Evolutionary conservation across 2,329 filamentous ascomycete species (phyloP).

Genomic region (Fusarium hostae): DNA sequence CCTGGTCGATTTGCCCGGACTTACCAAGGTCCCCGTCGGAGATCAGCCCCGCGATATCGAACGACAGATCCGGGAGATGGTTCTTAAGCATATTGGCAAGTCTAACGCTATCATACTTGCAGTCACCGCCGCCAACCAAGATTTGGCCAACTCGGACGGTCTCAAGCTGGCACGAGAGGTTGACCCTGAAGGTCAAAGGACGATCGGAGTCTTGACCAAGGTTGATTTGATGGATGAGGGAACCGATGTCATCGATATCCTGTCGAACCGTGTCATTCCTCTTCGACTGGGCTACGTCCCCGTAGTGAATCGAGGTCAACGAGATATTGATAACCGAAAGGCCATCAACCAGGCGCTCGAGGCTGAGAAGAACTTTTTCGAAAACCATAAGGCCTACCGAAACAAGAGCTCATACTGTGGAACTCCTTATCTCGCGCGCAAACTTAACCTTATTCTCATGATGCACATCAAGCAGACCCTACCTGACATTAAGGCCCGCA

Average conservation of each 20-base stretch:
- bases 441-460: constrained; percentile 98
- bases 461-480: constrained; percentile 99
- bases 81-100: constrained; percentile 98
- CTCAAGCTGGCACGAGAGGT: constrained; percentile 96
- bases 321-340: constrained; percentile 99
- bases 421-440: constrained; percentile 94
- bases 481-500: constrained; percentile 97
- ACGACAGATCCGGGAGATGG: constrained; percentile 96
- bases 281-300: constrained; percentile 94
- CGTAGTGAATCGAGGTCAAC: constrained; percentile 96
- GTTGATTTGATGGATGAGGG: constrained; percentile 99
- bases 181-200: constrained; percentile 95
- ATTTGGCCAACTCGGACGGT: constrained; percentile 98
- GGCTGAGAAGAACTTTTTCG: constrained; percentile 96
- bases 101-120: constrained; percentile 97
- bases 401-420: constrained; percentile 99
- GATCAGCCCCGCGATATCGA: constrained; percentile 98
- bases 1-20: constrained; percentile 92
- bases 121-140: constrained; percentile 95
- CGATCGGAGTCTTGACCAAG: constrained; percentile 98
- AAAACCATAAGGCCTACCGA: constrained; percentile 97
- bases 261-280: constrained; percentile 96
- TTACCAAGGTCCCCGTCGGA: constrained; percentile 96
- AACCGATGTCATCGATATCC: constrained; percentile 97
- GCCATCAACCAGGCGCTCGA: constrained; percentile 90